A percentile compares a stretch with the other conserved stretches of the same genome.
phyloP scores from a whole-genome alignment of 2,329 filamentous ascomycete genomes.

The Aotearoamyces nothofagi region DNA sequence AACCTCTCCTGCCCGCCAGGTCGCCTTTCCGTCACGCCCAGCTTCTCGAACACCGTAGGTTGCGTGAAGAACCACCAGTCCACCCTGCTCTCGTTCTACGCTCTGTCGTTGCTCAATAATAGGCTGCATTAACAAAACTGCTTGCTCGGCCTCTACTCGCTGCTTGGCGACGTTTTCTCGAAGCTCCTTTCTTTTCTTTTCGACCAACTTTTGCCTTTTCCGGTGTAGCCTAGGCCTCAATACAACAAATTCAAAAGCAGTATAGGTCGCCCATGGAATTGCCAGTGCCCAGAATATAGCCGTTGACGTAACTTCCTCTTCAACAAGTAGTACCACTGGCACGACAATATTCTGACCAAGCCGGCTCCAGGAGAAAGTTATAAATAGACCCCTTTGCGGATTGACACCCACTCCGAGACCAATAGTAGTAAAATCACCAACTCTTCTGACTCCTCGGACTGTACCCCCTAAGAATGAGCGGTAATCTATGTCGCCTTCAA shows the following conservation, averaged over 20 bases:
- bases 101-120: slow-evolving; percentile 23
- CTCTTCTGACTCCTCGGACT: slow-evolving; percentile 20
- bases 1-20: slow-evolving; percentile 12
- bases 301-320: slow-evolving; percentile 19
- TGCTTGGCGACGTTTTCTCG: slow-evolving; percentile 21
- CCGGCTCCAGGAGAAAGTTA: slow-evolving; percentile 24
- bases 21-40: slow-evolving; percentile 10
- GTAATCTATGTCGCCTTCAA: slow-evolving; percentile 14
- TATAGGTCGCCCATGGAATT: slow-evolving; percentile 24
- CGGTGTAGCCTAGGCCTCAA: slow-evolving; percentile 23
- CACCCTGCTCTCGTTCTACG: slow-evolving; percentile 19
- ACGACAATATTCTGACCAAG: slow-evolving; percentile 24
- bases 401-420: slow-evolving; percentile 24
- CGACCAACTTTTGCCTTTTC: slow-evolving; percentile 19
- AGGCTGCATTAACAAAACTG: slow-evolving; percentile 24
- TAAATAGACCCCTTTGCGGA: slow-evolving; percentile 19
- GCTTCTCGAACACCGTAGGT: slow-evolving; percentile 23
- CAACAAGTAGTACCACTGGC: slow-evolving; percentile 22
- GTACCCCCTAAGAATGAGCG: slow-evolving; percentile 20
- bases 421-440: slow-evolving; percentile 23
- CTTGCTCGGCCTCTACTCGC: slow-evolving; percentile 22
- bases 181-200: slow-evolving; percentile 21
- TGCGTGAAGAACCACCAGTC: slow-evolving; percentile 23
- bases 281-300: slow-evolving; percentile 21
- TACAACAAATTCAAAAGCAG: slow-evolving; percentile 24